phyloP scores from a whole-genome alignment of 2,329 filamentous ascomycete genomes.

The Furcasterigmium sp. region DNA sequence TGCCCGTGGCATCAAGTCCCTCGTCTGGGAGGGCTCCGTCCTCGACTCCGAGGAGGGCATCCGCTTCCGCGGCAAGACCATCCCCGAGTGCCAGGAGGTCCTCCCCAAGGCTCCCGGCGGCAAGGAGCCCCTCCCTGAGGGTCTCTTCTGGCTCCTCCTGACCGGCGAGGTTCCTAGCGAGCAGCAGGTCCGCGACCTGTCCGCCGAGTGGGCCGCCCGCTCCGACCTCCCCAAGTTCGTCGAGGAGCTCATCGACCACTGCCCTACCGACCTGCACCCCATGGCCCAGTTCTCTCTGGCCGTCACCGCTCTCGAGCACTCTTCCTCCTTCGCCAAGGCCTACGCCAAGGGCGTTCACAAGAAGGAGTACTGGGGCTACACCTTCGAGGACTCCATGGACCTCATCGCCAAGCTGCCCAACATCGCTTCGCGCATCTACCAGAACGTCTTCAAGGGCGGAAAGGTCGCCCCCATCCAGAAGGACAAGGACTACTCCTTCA shows the following conservation, averaged over 20 bases:
- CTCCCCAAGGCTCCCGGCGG: slow-evolving; percentile 96
- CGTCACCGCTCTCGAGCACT: slow-evolving; percentile 96
- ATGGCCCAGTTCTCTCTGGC: slow-evolving; percentile 99
- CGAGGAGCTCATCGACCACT: slow-evolving; percentile 99
- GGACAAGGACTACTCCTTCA: slow-evolving; percentile 99
- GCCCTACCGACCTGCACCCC: slow-evolving; percentile 96
- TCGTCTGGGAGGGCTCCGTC: slow-evolving; percentile 98
- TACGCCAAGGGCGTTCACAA: slow-evolving; percentile 99
- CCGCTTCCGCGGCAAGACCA: slow-evolving; percentile 98
- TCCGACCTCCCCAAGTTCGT: slow-evolving; percentile 97
- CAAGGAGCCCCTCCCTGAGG: slow-evolving; percentile 95
- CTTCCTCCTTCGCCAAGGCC: slow-evolving; percentile 95
- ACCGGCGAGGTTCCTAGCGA: slow-evolving; percentile 96
- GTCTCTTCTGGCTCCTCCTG: slow-evolving; percentile 98
- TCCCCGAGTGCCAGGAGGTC: slow-evolving; percentile 96
- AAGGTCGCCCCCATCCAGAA: slow-evolving; percentile 95
- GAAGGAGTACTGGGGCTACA: slow-evolving; percentile 99
- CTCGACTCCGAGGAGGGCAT: slow-evolving; percentile 99
- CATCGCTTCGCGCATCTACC: slow-evolving; percentile 98
- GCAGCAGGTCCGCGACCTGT: slow-evolving; percentile 97
- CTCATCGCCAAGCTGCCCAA: slow-evolving; percentile 98
- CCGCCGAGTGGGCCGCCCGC: slow-evolving; percentile 97
- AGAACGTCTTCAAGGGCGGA: slow-evolving; percentile 99
- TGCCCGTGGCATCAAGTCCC: slow-evolving; percentile 96
- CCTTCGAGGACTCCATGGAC: slow-evolving; percentile 99